A percentile compares a stretch with the other conserved stretches of the same genome.
These are phyloP conservation scores for Colletotrichum chrysophilum DNA, from an alignment of 2,329 filamentous ascomycete genomes.

Conservation along the genomic window DNA sequence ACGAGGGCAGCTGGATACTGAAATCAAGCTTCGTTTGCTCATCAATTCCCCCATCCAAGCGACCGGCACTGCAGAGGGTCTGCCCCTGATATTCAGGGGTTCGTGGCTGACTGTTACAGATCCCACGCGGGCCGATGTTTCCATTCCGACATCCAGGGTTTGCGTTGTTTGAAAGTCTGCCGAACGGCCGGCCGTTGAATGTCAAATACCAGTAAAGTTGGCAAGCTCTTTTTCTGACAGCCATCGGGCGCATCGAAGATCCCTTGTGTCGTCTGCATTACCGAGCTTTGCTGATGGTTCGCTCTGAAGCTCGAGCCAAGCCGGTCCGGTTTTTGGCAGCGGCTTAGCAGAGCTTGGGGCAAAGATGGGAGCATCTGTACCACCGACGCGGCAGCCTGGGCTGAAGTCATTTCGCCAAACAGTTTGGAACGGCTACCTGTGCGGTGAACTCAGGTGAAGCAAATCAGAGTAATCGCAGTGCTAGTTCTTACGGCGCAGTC, in stretches of 20 bases:
- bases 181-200: neutral
- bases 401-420: neutral
- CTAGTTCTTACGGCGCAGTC: neutral
- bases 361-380: neutral
- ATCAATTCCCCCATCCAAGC: neutral
- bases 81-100: neutral
- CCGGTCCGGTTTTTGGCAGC: neutral
- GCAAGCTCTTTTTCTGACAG: neutral
- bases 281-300: neutral
- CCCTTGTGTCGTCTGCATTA: neutral
- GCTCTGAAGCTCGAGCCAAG: slow-evolving; percentile 1
- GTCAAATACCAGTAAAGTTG: neutral
- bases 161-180: neutral
- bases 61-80: neutral
- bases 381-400: neutral
- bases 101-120: neutral
- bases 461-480: neutral
- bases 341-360: neutral
- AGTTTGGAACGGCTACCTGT: neutral
- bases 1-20: neutral
- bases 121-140: neutral
- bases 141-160: neutral
- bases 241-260: neutral
- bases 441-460: neutral
- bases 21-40: neutral